Base-by-base conservation (phyloP, 352 stramenopile species). In the Phytophthora niederhauseri region DNA sequence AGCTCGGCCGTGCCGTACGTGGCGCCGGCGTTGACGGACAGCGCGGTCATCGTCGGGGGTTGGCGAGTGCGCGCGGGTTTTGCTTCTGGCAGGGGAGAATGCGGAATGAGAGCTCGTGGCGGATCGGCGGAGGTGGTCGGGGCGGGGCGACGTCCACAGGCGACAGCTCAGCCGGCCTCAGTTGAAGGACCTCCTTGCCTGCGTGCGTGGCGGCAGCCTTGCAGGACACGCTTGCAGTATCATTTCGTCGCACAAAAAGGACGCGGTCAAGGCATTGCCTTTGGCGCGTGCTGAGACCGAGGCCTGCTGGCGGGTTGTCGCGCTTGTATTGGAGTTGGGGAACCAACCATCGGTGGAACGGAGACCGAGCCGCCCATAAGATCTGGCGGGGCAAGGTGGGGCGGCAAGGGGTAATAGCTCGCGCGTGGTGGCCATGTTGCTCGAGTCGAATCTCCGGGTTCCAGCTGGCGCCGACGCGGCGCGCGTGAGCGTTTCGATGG, bases 1-100 rank as follows among this genome's bases (percentile, higher is more conserved):
- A 64, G 57, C 45, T 68, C 46, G 14, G 64, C 63, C 14, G 78
- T 73, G 54, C 75, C 75, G 68, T 85, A 85, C 12, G 69, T 73
- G 53, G 46, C 48, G 45, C 41, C 64, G 1, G 52, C 50, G 59
- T 66, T 73, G 31, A 75, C 59, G n/a, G 72, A 59, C 36, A 76
- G 57, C 28, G 63, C 55, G 43, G 62, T 38, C 72, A 73, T 70
- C 48, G 63, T 57, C 54, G 64, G 59, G 15, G 51, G 36, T n/a
- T n/a, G n/a, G 9, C 17, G 30, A 36, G 31, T 8, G 31, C 31
- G 31, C 31, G 31, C 8, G 36, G 34, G 38, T 26, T 43, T 64
- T 67, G 50, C 22, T 19, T 36, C 24, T 12, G 65, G 38, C 24
- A 52, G 6, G 50, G 51, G 6, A 41, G 34, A 74, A 74, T 57